A percentile compares a stretch with the other conserved stretches of the same genome.
Evolutionary conservation across 768 basidiomycete species (phyloP).

Genomic region (Gloeopeniophorella convolvens): DNA sequence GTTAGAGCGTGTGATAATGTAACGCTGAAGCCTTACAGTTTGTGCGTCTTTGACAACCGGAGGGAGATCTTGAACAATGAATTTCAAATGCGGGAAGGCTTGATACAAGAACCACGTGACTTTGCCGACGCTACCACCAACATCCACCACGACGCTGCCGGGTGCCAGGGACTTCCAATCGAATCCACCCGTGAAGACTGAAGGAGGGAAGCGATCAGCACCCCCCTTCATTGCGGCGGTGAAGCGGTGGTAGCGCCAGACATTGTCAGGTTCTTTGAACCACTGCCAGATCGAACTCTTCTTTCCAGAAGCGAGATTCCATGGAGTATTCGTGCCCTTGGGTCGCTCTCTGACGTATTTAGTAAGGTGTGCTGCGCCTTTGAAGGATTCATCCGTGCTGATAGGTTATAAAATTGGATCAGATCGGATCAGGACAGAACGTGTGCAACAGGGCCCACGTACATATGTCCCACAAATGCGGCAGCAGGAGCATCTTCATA

Average conservation of each 20-base stretch:
- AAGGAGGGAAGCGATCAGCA: not conserved
- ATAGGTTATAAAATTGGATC: not conserved
- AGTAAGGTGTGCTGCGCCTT: not conserved
- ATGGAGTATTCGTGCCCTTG: not conserved
- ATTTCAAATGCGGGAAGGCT: too few species aligned
- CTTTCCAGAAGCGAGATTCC: not conserved
- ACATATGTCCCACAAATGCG: slow-evolving; percentile 20
- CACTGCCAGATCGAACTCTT: not conserved
- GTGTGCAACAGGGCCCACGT: not conserved
- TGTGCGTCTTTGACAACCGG: too few species aligned
- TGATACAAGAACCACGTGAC: slow-evolving; percentile 28
- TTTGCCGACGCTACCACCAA: slow-evolving; percentile 36
- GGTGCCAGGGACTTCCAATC: slow-evolving; percentile 29
- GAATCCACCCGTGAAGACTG: too few species aligned
- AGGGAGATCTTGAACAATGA: too few species aligned
- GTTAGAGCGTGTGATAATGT: slow-evolving; percentile 33
- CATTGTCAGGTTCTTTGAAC: not conserved
- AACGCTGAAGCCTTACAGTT: slow-evolving; percentile 31
- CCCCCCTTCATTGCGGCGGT: not conserved
- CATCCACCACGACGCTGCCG: slow-evolving; percentile 32
- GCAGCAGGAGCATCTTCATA: slow-evolving; percentile 18
- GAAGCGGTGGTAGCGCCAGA: too few species aligned
- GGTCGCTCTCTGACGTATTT: not conserved
- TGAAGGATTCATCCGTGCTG: slow-evolving; percentile 5
- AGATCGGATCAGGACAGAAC: too few species aligned